Base-by-base conservation (phyloP, 208 protist genomes). In the Herpetomonas tarakana region DNA sequence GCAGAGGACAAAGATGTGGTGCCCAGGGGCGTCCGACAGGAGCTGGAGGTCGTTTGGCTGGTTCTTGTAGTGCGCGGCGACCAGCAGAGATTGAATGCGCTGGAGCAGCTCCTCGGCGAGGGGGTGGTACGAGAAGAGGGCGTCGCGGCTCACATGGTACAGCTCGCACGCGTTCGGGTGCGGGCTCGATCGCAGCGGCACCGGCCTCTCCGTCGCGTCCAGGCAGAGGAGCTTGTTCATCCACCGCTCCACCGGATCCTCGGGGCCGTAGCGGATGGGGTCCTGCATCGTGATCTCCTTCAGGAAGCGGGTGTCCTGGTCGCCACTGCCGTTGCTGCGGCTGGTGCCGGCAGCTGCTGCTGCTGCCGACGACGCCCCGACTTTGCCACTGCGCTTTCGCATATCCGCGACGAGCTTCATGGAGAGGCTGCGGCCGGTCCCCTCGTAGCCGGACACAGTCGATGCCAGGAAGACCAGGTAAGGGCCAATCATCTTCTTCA, bases 41-140 rank as follows among this genome's bases (percentile, higher is more conserved):
- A 99, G 79, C 68, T 99, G 97, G 1, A 99, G 69, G 67, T 99
- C 99, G 78, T 99, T 99, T 1, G 99, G 99, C 51, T 98, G 92
- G 73, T 99, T 99, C 72, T 99, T 99, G 84, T 99, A 99, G 73
- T 99, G 98, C 22, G 91, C 96, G 0, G 94, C 85, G 9, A 98
- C 95, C 41, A 98, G 96, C 24, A 99, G 76, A 0, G 93, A 76
- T 74, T 99, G 92, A 58, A 99, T 83, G 6, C 90, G 76, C 79
- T 99, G 97, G 18, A 99, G 80, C 55, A 99, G 91, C 25, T 78
- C 68, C 74, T 97, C 88, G 0, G 88, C 86, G 11, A 92, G 78
- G 2, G 93, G 88, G 78, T 99, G 98, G 74, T 98, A 99, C 1
- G 95, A 99, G 70, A 99, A 99, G 26, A 99, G 89, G 0, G 98